Base-by-base conservation (phyloP, 441 rosid genomes). In the Flueggea neowawraea region DNA sequence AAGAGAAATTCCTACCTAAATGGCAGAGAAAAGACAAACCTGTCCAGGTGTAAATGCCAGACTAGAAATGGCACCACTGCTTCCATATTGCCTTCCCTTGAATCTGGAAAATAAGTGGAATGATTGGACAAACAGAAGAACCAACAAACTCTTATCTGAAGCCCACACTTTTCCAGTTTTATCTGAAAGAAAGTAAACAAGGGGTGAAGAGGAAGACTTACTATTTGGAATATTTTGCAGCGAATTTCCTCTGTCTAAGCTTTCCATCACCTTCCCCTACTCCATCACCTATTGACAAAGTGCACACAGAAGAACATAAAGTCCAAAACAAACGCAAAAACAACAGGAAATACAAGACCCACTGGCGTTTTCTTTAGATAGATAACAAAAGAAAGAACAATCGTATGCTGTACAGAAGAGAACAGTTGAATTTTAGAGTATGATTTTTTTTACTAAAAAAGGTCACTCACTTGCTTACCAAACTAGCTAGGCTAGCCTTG, bases 191-290 rank as follows among this genome's bases (percentile, higher is more conserved):
- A 48, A 48, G 12, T 12, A 48, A 48, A 15, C 15, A 11, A 11
- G 12, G 12, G 4, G 5, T 16, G 6, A 4, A 49, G 43, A 43
- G 55, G 11, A 58, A 11, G 41, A 60, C n/a, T 54, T 78, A 88
- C 99, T 80, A 89, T 74, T 95, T 91, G 31, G 92, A 92, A 76
- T 86, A 92, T 88, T 89, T 91, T 13, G 97, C 88, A 13, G 89
- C 94, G 17, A 91, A 88, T 75, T 91, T 95, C 84, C 90, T 91
- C 61, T 89, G 97, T 22, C 83, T 95, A 76, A 82, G 97, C 99
- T 91, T 94, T 75, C 97, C 98, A 78, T 87, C 91, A 12, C 98
- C 98, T 76, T 95, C 97, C 13, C 99, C 99, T 66, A 95, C 72
- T 7, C 95, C 96, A 80, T 91, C 99, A 75, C 97, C 99, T 91